A percentile compares a stretch with the other conserved stretches of the same genome.
These are phyloP conservation scores for Populus tomentosa DNA, from an alignment of 441 rosid species.

Conservation along the genomic window DNA sequence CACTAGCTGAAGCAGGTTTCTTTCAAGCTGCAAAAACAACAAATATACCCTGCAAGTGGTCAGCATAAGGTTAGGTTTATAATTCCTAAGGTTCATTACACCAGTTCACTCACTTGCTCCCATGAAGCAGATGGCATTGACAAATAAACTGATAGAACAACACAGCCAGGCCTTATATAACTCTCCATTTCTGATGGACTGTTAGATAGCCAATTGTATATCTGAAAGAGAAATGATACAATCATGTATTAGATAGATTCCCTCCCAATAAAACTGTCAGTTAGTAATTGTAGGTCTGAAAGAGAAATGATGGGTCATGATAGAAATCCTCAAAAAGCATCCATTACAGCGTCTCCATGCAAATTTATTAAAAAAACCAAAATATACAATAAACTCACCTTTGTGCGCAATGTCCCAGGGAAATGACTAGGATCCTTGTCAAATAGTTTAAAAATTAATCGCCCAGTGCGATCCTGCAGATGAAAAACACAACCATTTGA, in stretches of 20 bases:
- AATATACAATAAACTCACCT: conserved; percentile 40
- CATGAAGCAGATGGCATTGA: conserved; percentile 66
- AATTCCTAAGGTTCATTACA: background rate
- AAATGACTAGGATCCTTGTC: conserved; percentile 89
- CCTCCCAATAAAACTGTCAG: background rate
- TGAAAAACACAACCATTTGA: conserved; percentile 17
- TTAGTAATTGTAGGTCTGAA: background rate
- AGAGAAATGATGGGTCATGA: background rate
- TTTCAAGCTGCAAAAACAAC: conserved; percentile 56
- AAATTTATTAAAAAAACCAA: background rate
- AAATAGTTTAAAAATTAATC: conserved; percentile 76
- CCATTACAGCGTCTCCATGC: background rate
- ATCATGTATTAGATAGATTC: background rate
- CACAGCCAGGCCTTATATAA: conserved; percentile 93
- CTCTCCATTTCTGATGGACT: conserved; percentile 97
- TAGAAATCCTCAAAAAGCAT: conserved; percentile 4
- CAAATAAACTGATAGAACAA: conserved; percentile 68
- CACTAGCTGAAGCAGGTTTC: conserved; percentile 49
- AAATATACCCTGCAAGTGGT: conserved; percentile 26
- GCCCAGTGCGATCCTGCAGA: conserved; percentile 72
- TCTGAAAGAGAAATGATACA: conserved; percentile 38
- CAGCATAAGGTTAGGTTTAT: conserved; percentile 18
- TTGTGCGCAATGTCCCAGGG: conserved; percentile 63
- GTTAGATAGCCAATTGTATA: conserved; percentile 81
- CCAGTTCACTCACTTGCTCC: conserved; percentile 65